Conservation (phyloP, 163 green algal genomes). For the Trebouxiophyceae sp. region DNA sequence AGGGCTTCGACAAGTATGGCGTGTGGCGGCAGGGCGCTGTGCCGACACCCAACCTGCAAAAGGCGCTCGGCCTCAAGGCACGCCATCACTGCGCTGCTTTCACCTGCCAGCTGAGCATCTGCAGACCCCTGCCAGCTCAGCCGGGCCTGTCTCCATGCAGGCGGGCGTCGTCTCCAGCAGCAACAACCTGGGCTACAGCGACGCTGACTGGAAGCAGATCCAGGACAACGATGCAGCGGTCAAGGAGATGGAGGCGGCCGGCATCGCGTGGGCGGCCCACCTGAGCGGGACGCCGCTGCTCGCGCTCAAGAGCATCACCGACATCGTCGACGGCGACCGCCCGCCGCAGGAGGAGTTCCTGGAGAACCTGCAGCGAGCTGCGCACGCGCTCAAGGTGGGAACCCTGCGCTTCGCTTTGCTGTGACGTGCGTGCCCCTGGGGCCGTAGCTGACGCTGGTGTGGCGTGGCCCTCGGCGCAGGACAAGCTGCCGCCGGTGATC, state of each 20-base stretch:
- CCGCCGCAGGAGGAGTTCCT: constrained; percentile 85
- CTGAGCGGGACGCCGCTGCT: constrained; percentile 77
- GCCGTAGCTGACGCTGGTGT: neutral
- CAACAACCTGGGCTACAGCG: constrained; percentile 87
- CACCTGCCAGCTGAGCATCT: too few species aligned
- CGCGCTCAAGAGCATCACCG: constrained; percentile 89
- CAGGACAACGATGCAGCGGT: constrained; percentile 59
- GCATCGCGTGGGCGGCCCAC: constrained; percentile 63
- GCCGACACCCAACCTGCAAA: constrained; percentile 45
- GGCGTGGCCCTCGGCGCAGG: neutral
- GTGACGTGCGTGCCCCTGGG: neutral
- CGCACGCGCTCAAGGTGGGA: constrained; percentile 50
- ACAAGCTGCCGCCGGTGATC: constrained; percentile 42
- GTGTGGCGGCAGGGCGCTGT: constrained; percentile 42
- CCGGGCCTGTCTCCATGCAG: constrained; percentile 3
- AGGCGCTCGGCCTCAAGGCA: constrained; percentile 44
- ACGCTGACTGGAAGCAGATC: constrained; percentile 73
- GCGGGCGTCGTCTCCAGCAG: constrained; percentile 75
- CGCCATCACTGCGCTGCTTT: neutral
- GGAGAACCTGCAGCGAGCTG: constrained; percentile 81
- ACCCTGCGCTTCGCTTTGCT: neutral
- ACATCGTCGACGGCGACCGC: constrained; percentile 92
- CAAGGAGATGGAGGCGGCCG: constrained; percentile 94
- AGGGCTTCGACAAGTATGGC: constrained; percentile 80
- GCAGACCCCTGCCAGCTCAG: too few species aligned